Evolutionary conservation across 257 asterid species (phyloP), one percentile per base, ranked within the genome.

Genomic region (Scutellaria baicalensis): DNA sequence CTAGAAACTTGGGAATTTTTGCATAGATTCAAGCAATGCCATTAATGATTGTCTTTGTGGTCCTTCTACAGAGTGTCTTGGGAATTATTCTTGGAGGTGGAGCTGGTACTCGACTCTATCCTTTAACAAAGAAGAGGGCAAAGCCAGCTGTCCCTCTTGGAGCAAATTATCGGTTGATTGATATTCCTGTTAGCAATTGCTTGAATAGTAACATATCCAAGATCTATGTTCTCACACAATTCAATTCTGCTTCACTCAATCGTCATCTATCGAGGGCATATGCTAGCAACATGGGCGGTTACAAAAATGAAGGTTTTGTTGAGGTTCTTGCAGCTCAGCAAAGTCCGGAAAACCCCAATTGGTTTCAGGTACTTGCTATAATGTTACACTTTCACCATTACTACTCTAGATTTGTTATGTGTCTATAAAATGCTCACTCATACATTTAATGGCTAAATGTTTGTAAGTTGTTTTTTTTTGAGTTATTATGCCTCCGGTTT

Each of bases 281-380:
- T 67, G 93, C 98, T 1, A 90, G 93, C 76, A 92, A 88, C 69
- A 83, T 90, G 98, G 97, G 93, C 0, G 95, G 98, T 16, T 88
- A 90, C 75, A 90, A 90, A 77, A 88, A 86, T 57, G 97, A 92
- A 75, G 98, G 97, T 27, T 92, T 92, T 69, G 98, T 92, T 73
- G 98, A 92, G 79, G 98, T 93, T 78, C 98, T 92, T 81, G 98
- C 98, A 6, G 98, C 98, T 78, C 98, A 92, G 72, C 98, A 92
- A 68, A 89, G 98, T 82, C 98, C 98, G 2, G 97, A 92, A 72
- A 92, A 92, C 66, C 98, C 98, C 66, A 86, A 92, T 72, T 92
- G 98, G 98, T 92, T 92, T 72, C 98, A 92, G 96, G 96, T 91
- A 77, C 51, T 52, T 48, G 50, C 55, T 51, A 50, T 21, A 55